Evolutionary conservation across 2,329 filamentous ascomycete genomes (phyloP).

Genomic region (Phialophora verrucosa): DNA sequence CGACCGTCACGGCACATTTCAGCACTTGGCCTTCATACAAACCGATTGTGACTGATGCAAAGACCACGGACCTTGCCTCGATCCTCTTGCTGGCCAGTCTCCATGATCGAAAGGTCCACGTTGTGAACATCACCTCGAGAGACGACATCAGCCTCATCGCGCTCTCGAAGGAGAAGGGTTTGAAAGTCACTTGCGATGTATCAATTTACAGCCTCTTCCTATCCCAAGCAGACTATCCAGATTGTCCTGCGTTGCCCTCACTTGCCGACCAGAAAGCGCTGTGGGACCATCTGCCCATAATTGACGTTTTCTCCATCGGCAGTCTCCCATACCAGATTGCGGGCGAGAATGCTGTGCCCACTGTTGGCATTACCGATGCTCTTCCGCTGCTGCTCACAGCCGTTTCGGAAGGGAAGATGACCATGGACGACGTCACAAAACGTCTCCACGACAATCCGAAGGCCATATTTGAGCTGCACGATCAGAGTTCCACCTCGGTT

Average conservation of each 20-base stretch:
- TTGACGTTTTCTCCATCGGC: conserved; percentile 80
- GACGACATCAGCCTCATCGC: conserved; percentile 79
- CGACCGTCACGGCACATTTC: conserved; percentile 78
- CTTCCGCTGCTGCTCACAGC: conserved; percentile 77
- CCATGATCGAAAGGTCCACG: conserved; percentile 77
- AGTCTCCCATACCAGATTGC: conserved; percentile 79
- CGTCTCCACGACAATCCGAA: conserved; percentile 79
- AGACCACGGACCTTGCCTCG: conserved; percentile 79
- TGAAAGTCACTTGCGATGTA: conserved; percentile 81
- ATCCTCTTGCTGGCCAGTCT: conserved; percentile 78
- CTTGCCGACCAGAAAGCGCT: conserved; percentile 72
- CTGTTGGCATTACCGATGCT: conserved; percentile 73
- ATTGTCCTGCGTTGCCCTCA: conserved; percentile 70
- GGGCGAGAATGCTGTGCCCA: conserved; percentile 61
- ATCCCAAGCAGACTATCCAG: conserved; percentile 71
- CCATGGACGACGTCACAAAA: conserved; percentile 72
- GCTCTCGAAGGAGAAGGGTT: conserved; percentile 78
- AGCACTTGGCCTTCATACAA: conserved; percentile 77
- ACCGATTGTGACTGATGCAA: conserved; percentile 80
- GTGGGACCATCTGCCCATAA: conserved; percentile 74
- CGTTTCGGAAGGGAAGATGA: conserved; percentile 73
- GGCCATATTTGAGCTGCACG: conserved; percentile 81
- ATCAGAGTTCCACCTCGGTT: conserved; percentile 73
- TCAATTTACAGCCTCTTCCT: conserved; percentile 81
- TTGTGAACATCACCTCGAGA: conserved; percentile 79